Percentiles rank a stretch among this genome's conserved stretches.
These are phyloP conservation scores for Arbutus unedo DNA, from an alignment of 148 eudicot genomes.

Conservation along the genomic window DNA sequence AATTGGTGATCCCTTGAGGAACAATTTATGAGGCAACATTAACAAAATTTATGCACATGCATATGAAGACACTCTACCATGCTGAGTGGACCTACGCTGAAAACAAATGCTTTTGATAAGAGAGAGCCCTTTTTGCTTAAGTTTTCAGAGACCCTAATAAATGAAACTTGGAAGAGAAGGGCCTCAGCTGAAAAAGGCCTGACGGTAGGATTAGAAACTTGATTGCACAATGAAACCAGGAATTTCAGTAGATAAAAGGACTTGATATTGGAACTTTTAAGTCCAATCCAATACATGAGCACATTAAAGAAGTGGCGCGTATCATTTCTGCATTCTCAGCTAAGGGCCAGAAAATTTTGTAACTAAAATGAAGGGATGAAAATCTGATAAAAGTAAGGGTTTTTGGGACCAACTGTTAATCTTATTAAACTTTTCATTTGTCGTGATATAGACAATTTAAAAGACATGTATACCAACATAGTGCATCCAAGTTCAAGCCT, in stretches of 20 bases:
- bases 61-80: not conserved
- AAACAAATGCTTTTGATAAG: not conserved
- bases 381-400: conserved; percentile 3
- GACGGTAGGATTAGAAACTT: not conserved
- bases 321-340: not conserved
- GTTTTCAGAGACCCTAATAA: not conserved
- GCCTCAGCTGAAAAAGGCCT: not conserved
- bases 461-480: not conserved
- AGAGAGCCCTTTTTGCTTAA: not conserved
- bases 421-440: not conserved
- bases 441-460: not conserved
- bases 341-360: not conserved
- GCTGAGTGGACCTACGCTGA: not conserved
- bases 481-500: not conserved
- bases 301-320: not conserved
- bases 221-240: conserved; percentile 3
- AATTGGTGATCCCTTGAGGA: not conserved
- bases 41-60: not conserved
- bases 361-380: not conserved
- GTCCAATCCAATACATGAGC: not conserved
- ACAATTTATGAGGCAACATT: not conserved
- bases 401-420: not conserved
- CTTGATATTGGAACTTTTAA: too few species aligned
- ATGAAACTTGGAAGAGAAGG: not conserved
- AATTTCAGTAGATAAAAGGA: not conserved